Evolutionary conservation across 2,329 filamentous ascomycete species (phyloP).

Genomic region (Stemphylium lycopersici): DNA sequence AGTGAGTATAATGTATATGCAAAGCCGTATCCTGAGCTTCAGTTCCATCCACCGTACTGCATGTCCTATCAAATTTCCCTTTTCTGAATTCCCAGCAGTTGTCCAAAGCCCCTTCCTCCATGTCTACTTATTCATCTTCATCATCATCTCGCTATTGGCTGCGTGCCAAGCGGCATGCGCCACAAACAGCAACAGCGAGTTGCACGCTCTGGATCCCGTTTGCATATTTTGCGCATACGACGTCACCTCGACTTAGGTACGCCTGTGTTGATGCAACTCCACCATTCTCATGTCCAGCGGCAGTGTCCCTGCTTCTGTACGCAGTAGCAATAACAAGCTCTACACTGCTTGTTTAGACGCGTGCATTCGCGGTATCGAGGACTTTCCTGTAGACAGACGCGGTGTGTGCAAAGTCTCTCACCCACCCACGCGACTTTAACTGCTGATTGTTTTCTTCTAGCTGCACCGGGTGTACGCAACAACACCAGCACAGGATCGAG

Average conservation of each 20-base stretch:
- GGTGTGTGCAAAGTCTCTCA: slow-evolving; percentile 5
- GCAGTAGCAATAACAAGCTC: slow-evolving; percentile 18
- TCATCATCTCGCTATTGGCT: neutral
- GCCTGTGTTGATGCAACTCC: neutral
- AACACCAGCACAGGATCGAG: slow-evolving; percentile 2
- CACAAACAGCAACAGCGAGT: neutral
- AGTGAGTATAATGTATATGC: no score
- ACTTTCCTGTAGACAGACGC: slow-evolving; percentile 17
- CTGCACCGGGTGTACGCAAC: slow-evolving; percentile 2
- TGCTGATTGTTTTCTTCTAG: slow-evolving; percentile 5
- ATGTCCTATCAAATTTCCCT: no score
- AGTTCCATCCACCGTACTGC: no score
- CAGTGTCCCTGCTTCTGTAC: neutral
- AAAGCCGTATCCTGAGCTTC: no score
- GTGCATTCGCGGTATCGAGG: slow-evolving; percentile 26
- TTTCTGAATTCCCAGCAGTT: no score
- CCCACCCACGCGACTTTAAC: slow-evolving; percentile 1
- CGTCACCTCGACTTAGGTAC: neutral
- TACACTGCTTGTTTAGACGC: slow-evolving; percentile 21
- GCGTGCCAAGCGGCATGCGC: neutral
- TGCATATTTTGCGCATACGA: neutral
- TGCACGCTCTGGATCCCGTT: neutral
- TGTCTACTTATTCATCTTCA: neutral
- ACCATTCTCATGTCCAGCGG: slow-evolving; percentile 16
- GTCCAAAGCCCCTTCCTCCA: no score